These are phyloP conservation scores for Aspergillus biplanus DNA, from an alignment of 495 filamentous ascomycete genomes.

Conservation along the genomic window DNA sequence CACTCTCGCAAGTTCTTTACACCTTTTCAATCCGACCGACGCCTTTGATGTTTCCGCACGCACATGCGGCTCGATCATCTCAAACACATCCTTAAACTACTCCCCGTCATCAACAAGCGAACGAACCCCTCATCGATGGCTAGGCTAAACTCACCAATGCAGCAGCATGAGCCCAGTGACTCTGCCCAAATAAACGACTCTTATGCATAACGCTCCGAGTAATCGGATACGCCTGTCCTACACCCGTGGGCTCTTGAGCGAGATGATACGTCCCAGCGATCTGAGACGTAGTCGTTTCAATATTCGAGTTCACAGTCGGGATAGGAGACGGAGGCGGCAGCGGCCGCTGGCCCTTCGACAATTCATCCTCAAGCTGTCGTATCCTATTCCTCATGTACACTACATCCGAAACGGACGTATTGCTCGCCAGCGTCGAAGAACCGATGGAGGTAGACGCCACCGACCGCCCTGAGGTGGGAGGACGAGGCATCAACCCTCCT, in stretches of 20 bases:
- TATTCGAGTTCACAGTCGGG: constrained; percentile 27
- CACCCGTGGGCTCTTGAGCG: constrained; percentile 26
- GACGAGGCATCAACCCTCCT: constrained; percentile 19
- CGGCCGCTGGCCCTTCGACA: constrained; percentile 30
- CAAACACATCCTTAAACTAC: constrained; percentile 46
- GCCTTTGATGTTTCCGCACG: constrained; percentile 43
- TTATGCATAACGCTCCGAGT: constrained; percentile 53
- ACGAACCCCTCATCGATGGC: too few relatives aligned
- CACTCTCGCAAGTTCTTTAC: constrained; percentile 49
- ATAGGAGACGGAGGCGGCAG: constrained; percentile 12
- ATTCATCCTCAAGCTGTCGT: constrained; percentile 49
- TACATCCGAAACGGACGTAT: constrained; percentile 36
- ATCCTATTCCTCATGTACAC: constrained; percentile 44
- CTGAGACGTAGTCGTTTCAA: constrained; percentile 30
- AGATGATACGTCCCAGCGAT: constrained; percentile 36
- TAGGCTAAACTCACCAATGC: constrained; percentile 39
- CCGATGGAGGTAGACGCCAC: constrained; percentile 25
- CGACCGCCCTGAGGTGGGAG: constrained; percentile 6
- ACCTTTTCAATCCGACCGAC: constrained; percentile 38
- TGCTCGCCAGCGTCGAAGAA: constrained; percentile 35
- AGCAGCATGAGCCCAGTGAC: constrained; percentile 55
- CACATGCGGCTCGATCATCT: constrained; percentile 44
- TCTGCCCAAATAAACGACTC: constrained; percentile 57
- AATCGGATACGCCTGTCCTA: constrained; percentile 29
- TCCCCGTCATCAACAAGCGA: background rate